phyloP scores from a whole-genome alignment of 225 moss, liverwort and hornwort species.

The Bryum argenteum region DNA sequence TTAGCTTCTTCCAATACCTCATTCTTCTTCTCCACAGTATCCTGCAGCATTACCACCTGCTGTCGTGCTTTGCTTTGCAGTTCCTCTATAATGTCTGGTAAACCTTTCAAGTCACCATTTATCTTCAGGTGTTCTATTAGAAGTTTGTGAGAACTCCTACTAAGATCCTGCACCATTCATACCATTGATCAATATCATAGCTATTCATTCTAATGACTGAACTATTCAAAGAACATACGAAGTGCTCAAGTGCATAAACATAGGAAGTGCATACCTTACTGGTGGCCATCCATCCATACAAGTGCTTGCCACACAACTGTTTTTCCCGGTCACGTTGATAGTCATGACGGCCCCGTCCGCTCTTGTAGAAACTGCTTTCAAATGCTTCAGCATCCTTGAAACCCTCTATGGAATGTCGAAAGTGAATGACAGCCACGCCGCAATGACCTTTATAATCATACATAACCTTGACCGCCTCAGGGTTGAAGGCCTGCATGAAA shows the following conservation, averaged over 20 bases:
- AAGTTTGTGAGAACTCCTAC: slow-evolving; percentile 27
- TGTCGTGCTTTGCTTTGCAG: slow-evolving; percentile 44
- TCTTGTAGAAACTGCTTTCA: slow-evolving; percentile 56
- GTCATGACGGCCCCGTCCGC: slow-evolving; percentile 57
- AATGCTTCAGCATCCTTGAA: slow-evolving; percentile 80
- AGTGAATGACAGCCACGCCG: slow-evolving; percentile 60
- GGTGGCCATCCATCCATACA: slow-evolving; percentile 83
- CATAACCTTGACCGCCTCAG: slow-evolving; percentile 51
- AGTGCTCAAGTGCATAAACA: neutral
- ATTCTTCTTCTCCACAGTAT: slow-evolving; percentile 38
- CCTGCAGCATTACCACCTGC: slow-evolving; percentile 48
- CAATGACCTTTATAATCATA: slow-evolving; percentile 62
- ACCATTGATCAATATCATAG: too few species aligned
- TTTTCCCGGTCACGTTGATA: slow-evolving; percentile 35
- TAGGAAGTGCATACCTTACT: slow-evolving; percentile 40
- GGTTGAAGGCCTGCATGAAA: slow-evolving; percentile 57
- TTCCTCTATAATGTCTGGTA: slow-evolving; percentile 45
- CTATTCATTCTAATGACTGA: too few species aligned
- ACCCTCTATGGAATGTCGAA: slow-evolving; percentile 60
- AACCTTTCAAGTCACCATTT: slow-evolving; percentile 47
- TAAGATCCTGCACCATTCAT: slow-evolving; percentile 27
- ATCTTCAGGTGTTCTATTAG: slow-evolving; percentile 39
- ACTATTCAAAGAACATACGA: neutral
- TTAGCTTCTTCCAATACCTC: slow-evolving; percentile 27
- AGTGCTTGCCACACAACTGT: slow-evolving; percentile 32